Percentiles rank a stretch among this genome's conserved stretches.
phyloP scores from a whole-genome alignment of 345 rosid species.

The Corchorus olitorius region DNA sequence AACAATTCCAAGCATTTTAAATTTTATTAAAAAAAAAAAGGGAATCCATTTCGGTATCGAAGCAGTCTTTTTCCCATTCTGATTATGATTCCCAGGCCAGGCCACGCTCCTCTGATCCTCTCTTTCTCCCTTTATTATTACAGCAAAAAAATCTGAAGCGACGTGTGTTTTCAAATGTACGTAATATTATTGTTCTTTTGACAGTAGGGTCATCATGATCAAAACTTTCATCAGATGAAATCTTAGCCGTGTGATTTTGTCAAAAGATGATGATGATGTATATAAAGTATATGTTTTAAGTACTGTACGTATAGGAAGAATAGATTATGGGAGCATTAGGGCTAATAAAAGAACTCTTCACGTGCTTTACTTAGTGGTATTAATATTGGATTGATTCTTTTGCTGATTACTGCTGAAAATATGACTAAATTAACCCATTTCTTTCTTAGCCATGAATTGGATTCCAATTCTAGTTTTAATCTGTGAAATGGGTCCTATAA shows the following conservation, averaged over 20 bases:
- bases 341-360: background rate
- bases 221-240: background rate
- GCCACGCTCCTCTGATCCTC: background rate
- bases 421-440: no score
- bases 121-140: no score
- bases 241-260: conserved; percentile 11
- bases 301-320: background rate
- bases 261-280: background rate
- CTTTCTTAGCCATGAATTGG: background rate
- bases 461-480: background rate
- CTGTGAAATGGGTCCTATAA: no score
- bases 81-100: background rate
- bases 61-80: background rate
- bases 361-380: background rate
- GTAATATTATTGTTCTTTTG: background rate
- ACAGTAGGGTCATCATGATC: background rate
- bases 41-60: background rate
- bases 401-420: background rate
- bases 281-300: background rate
- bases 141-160: background rate
- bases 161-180: background rate
- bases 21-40: background rate
- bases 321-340: background rate
- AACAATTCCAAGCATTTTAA: background rate
- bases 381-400: background rate